These are phyloP conservation scores for Neurospora sp. DNA, from an alignment of 2,329 filamentous ascomycete species.

Conservation along the genomic window DNA sequence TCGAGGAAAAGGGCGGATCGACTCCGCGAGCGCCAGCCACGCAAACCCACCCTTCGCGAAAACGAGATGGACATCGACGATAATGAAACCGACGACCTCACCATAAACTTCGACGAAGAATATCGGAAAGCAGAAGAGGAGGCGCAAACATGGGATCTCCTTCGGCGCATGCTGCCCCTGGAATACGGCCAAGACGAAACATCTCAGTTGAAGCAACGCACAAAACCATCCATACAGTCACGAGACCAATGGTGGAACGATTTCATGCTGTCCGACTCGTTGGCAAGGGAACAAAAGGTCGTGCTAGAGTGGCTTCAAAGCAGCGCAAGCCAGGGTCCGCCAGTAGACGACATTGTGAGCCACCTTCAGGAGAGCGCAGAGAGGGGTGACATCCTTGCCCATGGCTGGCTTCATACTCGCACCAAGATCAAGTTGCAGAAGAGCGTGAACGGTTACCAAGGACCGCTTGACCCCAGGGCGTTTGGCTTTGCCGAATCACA, in stretches of 20 bases:
- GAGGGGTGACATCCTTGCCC: conserved; percentile 69
- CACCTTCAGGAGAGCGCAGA: conserved; percentile 69
- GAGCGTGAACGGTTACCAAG: conserved; percentile 58
- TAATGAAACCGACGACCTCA: conserved; percentile 27
- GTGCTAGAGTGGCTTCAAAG: conserved; percentile 81
- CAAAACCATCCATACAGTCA: conserved; percentile 16
- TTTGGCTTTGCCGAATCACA: conserved; percentile 45
- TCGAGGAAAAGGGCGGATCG: conserved; percentile 34
- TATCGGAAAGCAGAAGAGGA: conserved; percentile 67
- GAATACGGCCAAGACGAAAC: conserved; percentile 44
- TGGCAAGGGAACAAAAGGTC: conserved; percentile 67
- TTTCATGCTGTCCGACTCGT: conserved; percentile 63
- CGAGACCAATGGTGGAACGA: conserved; percentile 47
- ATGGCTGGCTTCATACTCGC: conserved; percentile 89
- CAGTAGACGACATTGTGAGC: conserved; percentile 65
- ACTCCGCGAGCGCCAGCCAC: conserved; percentile 29
- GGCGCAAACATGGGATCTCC: conserved; percentile 80
- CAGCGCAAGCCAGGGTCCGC: conserved; percentile 58
- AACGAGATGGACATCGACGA: conserved; percentile 46
- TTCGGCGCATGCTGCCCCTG: conserved; percentile 63
- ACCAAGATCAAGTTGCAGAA: conserved; percentile 86
- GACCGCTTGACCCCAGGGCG: conserved; percentile 53
- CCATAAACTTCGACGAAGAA: conserved; percentile 27
- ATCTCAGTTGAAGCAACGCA: conserved; percentile 13
- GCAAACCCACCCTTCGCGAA: conserved; percentile 19